Evolutionary conservation across 768 basidiomycete genomes (phyloP).

Genomic region (Mrakia blollopis): DNA sequence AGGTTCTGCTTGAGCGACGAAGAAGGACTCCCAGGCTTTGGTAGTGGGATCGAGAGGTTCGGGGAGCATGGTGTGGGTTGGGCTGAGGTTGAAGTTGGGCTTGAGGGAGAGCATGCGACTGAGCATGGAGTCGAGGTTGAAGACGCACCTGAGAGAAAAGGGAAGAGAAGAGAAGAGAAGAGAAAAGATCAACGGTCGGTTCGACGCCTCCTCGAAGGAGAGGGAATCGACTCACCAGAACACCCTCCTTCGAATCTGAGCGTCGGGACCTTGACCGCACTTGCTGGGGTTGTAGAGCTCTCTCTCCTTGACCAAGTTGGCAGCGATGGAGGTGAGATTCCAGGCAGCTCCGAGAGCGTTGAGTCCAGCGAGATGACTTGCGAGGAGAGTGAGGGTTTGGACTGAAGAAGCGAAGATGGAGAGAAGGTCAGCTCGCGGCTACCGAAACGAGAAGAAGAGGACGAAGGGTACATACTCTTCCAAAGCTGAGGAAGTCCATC

Average conservation of each 20-base stretch:
- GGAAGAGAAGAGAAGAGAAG: not conserved
- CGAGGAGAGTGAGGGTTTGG: constrained; percentile 16
- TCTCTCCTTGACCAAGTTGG: not conserved
- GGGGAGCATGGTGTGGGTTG: not conserved
- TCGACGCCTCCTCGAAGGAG: not conserved
- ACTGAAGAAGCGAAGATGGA: not conserved
- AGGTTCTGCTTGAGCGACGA: not conserved
- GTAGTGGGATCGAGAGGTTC: constrained; percentile 1
- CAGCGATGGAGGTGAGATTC: not conserved
- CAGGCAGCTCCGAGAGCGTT: constrained; percentile 4
- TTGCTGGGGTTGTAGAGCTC: constrained; percentile 3
- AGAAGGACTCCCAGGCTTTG: not conserved
- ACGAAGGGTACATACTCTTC: not conserved
- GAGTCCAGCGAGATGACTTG: constrained; percentile 20
- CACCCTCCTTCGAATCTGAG: constrained; percentile 3
- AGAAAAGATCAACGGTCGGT: not conserved
- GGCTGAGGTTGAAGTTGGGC: not conserved
- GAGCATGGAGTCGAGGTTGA: constrained; percentile 16
- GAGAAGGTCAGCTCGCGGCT: not conserved
- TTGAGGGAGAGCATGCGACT: constrained; percentile 12
- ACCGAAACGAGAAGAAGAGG: not conserved
- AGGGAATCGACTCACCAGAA: constrained; percentile 7
- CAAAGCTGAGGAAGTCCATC: not conserved
- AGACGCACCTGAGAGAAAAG: constrained; percentile 9
- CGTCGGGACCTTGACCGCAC: constrained; percentile 8